Evolutionary conservation across 495 filamentous ascomycete species (phyloP).

Genomic region (Aspergillus sparsus): DNA sequence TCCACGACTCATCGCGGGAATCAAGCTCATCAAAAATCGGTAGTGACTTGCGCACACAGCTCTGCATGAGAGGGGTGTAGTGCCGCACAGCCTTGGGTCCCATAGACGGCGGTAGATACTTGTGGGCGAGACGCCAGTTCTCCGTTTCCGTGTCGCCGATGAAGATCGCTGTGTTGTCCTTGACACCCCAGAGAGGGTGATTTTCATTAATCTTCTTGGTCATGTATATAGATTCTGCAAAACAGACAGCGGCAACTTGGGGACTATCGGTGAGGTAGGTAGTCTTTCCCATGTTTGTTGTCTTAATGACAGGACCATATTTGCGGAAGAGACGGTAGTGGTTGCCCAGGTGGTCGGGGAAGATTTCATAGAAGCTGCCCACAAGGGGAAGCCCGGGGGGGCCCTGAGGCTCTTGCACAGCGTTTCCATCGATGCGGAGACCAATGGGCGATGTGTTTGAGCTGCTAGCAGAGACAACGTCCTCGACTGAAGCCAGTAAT

Average conservation of each 20-base stretch:
- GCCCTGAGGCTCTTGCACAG: constrained; percentile 45
- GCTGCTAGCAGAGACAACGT: constrained; percentile 29
- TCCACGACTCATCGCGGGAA: constrained; percentile 46
- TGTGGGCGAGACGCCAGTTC: constrained; percentile 50
- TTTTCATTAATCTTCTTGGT: constrained; percentile 53
- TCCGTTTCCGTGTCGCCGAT: constrained; percentile 52
- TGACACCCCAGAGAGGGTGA: constrained; percentile 54
- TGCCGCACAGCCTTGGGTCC: constrained; percentile 56
- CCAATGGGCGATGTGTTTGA: constrained; percentile 30
- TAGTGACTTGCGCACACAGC: constrained; percentile 39
- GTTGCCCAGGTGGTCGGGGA: constrained; percentile 61
- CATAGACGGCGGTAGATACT: constrained; percentile 56
- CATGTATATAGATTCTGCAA: constrained; percentile 50
- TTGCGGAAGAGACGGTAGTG: constrained; percentile 55
- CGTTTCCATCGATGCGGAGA: constrained; percentile 47
- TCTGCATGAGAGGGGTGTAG: constrained; percentile 53
- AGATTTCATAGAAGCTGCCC: constrained; percentile 57
- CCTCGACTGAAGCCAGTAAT: constrained; percentile 27
- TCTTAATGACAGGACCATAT: constrained; percentile 58
- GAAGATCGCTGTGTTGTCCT: constrained; percentile 53
- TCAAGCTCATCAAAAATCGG: constrained; percentile 55
- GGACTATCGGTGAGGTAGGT: constrained; percentile 54
- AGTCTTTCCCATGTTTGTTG: constrained; percentile 54
- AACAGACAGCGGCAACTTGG: constrained; percentile 34
- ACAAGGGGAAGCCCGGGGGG: constrained; percentile 51